Evolutionary conservation across 169 alveolate genomes (phyloP), one percentile per base, ranked within the genome.

Genomic region (Plasmodium billcollinsi): DNA sequence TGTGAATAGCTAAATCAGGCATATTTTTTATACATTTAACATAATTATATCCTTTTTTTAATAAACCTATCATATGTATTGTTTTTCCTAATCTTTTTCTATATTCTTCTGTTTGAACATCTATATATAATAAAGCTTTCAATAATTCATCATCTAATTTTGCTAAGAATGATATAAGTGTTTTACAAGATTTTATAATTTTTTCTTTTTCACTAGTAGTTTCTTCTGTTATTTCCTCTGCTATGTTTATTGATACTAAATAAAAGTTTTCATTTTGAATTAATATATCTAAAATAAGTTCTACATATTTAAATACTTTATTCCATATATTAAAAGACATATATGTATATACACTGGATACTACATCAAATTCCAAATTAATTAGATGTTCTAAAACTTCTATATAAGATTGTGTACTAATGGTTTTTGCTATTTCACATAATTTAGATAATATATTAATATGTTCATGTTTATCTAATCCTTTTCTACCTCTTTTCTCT

Each of bases 401-500:
- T 15, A 96, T 91, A 54, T 95, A 95, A 14, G 96, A 93, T 71
- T 94, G 92, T 18, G 93, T 94, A 11, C 97, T 95, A 12, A 94
- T 80, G 14, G 93, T 92, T 73, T 94, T 96, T 50, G 97, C 96
- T 54, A 96, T 92, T 70, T 96, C 97, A 20, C 97, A 96, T 29
- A 96, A 92, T 14, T 93, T 91, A 76, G 96, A 93, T 61, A 96
- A 76, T 20, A 96, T 91, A 52, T 96, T 88, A 63, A 95, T 95
- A 50, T 97, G 96, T 58, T 96, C 98, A 74, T 91, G 94, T 24
- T 94, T 95, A 71, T 96, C 97, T 29, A 96, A 96, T 15, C 98
- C 98, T 21, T 97, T 88, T 66, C 96, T 94, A 11, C 98, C 98
- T 33, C 98, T 92, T 72, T 94, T 96, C 75, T 95, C 98, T 5